Percentiles rank a stretch among this genome's conserved stretches.
Conservation (phyloP, 2,329 filamentous ascomycete species). For the Arthroderma sp. region DNA sequence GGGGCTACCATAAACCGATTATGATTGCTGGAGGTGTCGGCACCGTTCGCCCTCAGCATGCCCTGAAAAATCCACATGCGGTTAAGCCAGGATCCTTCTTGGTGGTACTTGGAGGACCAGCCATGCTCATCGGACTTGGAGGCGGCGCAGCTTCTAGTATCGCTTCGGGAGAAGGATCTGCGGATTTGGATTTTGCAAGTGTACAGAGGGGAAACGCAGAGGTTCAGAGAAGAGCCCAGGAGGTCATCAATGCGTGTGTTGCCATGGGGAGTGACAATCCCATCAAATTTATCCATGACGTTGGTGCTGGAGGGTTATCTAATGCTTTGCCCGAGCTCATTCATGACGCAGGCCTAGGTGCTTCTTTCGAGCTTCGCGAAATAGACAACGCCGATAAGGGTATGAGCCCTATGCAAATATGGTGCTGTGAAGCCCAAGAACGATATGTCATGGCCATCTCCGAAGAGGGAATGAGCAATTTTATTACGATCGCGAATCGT, state of each 20-base stretch:
- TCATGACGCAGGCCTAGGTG: conserved; percentile 81
- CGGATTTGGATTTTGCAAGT: conserved; percentile 91
- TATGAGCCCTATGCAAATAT: conserved; percentile 94
- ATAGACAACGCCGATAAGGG: conserved; percentile 79
- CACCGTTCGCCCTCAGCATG: conserved; percentile 80
- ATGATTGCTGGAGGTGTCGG: conserved; percentile 96
- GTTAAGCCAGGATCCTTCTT: conserved; percentile 82
- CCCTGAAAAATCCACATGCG: conserved; percentile 66
- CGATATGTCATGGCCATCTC: conserved; percentile 87
- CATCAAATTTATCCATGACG: conserved; percentile 94
- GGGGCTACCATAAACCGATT: conserved; percentile 96
- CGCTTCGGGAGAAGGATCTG: conserved; percentile 73
- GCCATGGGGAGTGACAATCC: conserved; percentile 74
- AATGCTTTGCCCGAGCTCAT: conserved; percentile 80
- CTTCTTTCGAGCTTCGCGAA: conserved; percentile 86
- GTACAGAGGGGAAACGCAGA: conserved; percentile 96
- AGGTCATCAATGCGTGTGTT: conserved; percentile 92
- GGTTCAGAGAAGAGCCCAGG: conserved; percentile 87
- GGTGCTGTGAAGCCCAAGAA: conserved; percentile 96
- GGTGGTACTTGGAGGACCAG: conserved; percentile 86
- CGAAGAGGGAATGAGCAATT: conserved; percentile 61
- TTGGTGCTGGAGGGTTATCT: conserved; percentile 80
- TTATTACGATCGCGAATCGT: conserved; percentile 57
- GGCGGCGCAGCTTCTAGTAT: conserved; percentile 91
- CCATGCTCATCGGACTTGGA: conserved; percentile 94